These are phyloP conservation scores for Yamadazyma endophytica DNA, from an alignment of 805 yeast genomes.

Conservation along the genomic window DNA sequence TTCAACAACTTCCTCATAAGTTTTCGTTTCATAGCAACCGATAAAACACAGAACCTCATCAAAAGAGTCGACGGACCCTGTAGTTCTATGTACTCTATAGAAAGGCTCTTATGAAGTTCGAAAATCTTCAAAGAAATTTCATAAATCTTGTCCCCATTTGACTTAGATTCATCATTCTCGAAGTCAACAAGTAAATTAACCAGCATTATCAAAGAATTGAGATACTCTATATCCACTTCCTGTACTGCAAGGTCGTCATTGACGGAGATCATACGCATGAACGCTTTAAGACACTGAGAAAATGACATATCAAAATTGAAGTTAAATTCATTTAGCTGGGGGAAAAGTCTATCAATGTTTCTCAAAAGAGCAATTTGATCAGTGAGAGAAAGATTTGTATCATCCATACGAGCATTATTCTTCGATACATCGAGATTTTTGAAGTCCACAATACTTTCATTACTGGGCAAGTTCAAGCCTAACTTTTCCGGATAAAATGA, in stretches of 20 bases:
- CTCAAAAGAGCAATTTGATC: constrained; percentile 8
- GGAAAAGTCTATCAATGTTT: constrained; percentile 6
- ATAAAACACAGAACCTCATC: constrained; percentile 25
- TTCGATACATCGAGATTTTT: no score
- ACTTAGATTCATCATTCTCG: constrained; percentile 19
- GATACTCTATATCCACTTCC: constrained; percentile 6
- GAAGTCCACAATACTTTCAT: no score
- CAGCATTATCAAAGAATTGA: constrained; percentile 7
- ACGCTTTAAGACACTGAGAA: no score
- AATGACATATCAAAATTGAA: constrained; percentile 11
- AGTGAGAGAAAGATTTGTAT: no score
- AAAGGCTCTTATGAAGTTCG: constrained; percentile 19
- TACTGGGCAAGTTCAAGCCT: no score
- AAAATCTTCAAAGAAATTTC: constrained; percentile 19
- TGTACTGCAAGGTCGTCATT: constrained; percentile 4
- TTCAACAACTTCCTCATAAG: constrained; percentile 7
- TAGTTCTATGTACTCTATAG: constrained; percentile 5
- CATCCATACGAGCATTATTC: no score
- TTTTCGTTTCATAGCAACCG: constrained; percentile 7
- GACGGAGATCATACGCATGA: no score
- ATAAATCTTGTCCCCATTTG: constrained; percentile 12
- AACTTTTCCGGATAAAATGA: no score
- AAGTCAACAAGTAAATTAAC: constrained; percentile 24
- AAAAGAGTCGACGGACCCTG: constrained; percentile 18
- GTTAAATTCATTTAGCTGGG: constrained; percentile 10